These are phyloP conservation scores for Plantago elongata DNA, from an alignment of 257 asterid species.

Conservation along the genomic window DNA sequence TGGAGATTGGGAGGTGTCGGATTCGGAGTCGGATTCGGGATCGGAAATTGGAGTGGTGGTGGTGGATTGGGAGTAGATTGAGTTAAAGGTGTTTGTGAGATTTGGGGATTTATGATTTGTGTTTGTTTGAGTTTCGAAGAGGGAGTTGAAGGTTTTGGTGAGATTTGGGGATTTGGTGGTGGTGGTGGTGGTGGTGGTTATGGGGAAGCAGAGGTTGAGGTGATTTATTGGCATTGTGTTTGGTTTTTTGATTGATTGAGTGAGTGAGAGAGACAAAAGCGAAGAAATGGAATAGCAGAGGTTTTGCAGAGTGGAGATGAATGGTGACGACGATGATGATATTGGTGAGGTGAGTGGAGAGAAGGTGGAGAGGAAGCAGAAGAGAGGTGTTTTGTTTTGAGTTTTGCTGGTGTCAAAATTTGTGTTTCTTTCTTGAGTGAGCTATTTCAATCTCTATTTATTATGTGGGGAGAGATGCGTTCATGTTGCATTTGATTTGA, in stretches of 20 bases:
- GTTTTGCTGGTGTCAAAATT: neutral
- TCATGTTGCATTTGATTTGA: too few species aligned
- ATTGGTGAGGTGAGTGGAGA: neutral
- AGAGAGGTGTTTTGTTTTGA: neutral
- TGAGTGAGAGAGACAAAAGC: neutral
- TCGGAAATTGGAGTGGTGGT: slow-evolving; percentile 26
- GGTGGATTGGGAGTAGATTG: slow-evolving; percentile 23
- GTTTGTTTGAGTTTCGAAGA: neutral
- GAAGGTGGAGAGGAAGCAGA: neutral
- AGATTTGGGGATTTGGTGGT: slow-evolving; percentile 16
- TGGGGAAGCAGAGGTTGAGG: slow-evolving; percentile 62
- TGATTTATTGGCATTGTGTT: slow-evolving; percentile 29
- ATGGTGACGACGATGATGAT: too few species aligned
- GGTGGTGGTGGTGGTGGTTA: slow-evolving; percentile 26
- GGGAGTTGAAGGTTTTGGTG: slow-evolving; percentile 22
- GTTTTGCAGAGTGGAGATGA: neutral
- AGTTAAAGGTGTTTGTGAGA: slow-evolving; percentile 25
- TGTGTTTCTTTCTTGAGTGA: too few species aligned
- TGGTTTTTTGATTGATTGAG: too few species aligned
- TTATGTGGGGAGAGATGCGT: too few species aligned
- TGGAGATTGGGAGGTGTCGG: neutral
- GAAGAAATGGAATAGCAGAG: too few species aligned
- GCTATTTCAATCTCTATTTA: too few species aligned
- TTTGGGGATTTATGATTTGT: neutral
- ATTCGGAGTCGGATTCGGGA: slow-evolving; percentile 10